A percentile compares a stretch with the other conserved stretches of the same genome.
phyloP scores from a whole-genome alignment of 176 grass and related monocot genomes.

The Oryza nivara region DNA sequence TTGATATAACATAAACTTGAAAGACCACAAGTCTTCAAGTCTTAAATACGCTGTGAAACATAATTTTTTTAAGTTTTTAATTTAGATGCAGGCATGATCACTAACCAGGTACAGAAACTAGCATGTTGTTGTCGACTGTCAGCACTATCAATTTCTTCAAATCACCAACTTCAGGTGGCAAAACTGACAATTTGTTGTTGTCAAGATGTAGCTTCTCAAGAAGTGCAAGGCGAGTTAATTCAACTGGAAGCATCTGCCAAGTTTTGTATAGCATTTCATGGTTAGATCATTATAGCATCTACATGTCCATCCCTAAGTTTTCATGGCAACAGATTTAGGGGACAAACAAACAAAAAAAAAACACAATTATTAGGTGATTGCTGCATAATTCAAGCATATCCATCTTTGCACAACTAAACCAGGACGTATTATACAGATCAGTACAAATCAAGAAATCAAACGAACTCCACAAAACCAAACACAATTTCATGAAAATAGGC shows the following conservation, averaged over 20 bases:
- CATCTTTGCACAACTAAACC: slow-evolving; percentile 20
- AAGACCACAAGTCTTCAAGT: background rate
- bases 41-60: slow-evolving; percentile 14
- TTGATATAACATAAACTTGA: slow-evolving; percentile 36
- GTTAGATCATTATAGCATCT: slow-evolving; percentile 24
- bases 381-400: background rate
- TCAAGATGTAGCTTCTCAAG: slow-evolving; percentile 94
- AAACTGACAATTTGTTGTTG: slow-evolving; percentile 84
- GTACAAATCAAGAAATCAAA: slow-evolving; percentile 1
- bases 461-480: background rate
- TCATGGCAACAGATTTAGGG: slow-evolving; percentile 8
- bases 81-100: slow-evolving; percentile 21
- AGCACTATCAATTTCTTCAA: slow-evolving; percentile 85
- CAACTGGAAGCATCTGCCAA: slow-evolving; percentile 86
- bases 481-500: slow-evolving; percentile 15
- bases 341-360: background rate
- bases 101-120: slow-evolving; percentile 95
- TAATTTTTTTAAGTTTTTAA: background rate
- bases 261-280: slow-evolving; percentile 33
- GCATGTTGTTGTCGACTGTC: slow-evolving; percentile 86
- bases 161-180: slow-evolving; percentile 91
- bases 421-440: slow-evolving; percentile 6
- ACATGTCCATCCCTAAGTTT: background rate
- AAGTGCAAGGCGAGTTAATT: slow-evolving; percentile 78
- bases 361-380: background rate